Evolutionary conservation across 495 filamentous ascomycete genomes (phyloP), one percentile per base, ranked within the genome.

Genomic region (Recurvomyces mirabilis): DNA sequence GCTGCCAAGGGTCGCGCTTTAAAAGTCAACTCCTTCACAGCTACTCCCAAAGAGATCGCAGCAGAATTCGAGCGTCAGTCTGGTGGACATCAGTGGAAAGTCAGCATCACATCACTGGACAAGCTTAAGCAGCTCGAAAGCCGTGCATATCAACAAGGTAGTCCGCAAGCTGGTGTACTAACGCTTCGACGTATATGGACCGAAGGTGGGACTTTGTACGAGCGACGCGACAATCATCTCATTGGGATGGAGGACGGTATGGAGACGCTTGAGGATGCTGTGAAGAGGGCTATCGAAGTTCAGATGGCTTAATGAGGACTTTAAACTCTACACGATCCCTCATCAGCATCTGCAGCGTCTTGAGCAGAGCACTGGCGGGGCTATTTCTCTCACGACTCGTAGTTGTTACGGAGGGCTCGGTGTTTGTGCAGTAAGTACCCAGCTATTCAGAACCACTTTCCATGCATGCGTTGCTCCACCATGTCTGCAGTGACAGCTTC

Each of bases 131-230:
- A 66, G 38, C 35, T 74, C 22, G 81, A 84, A 59, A 56, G 59
- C 28, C 60, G 69, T 54, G 70, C n/a, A n/a, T n/a, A n/a, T n/a
- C n/a, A 68, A 19, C 59, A 65, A 19, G 65, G 65, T 0, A 60
- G 65, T 30, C 74, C 77, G 1, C 22, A 52, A 17, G 77, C 79
- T n/a, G 76, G 73, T 0, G 41, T 56, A 1, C 60, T 68, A 28
- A 82, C 81, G 0, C 62, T 84, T 51, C 61, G 74, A 38, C 66
- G 80, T 19, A 84, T 84, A 33, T 84, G 80, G 81, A 71, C 73
- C 0, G 74, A 82, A 54, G 81, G 81, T 0, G 75, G 80, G 1
- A 84, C 81, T 1, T 54, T 84, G 42, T 84, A 86, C 57, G 68
- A 69, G 7, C 67, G 75, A 61, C 70, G 76, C 15, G 80, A 82